Evolutionary conservation across 2,329 filamentous ascomycete genomes (phyloP), one percentile per base, ranked within the genome.

Genomic region (Dissoconium aciculare): DNA sequence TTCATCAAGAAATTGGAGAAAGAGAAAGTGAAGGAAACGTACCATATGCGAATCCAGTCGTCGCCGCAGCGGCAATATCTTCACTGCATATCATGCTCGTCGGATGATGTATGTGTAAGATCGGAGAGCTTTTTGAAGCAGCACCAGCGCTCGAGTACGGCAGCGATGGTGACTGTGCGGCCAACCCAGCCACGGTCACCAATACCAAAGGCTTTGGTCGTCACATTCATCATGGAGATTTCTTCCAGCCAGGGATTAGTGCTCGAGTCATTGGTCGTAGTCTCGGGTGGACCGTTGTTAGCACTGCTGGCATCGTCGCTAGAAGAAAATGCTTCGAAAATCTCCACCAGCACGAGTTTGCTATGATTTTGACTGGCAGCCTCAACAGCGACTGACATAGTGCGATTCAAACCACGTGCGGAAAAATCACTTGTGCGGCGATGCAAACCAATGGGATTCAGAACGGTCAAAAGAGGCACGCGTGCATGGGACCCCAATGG

Each of bases 401-500:
- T 74, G 34, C 64, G 64, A 12, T 69, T 64, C 9, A 85, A 51
- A 0, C 78, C 80, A 53, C 84, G 79, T 0, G 74, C 77, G 30
- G 76, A 83, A 69, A 78, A 84, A 36, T 80, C 75, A 38, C 72
- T 72, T 0, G 75, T 78, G 32, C 69, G 64, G 14, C 69, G 65
- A 50, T 85, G 80, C 25, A 79, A 52, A 12, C 65, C 58, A 11
- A 84, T 47, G 25, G 78, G 63, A 30, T 76, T 74, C 43, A 81
- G 77, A 1, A 79, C 54, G 1, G 81, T 51, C 3, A 83, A 55
- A 13, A 64, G 50, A 8, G 19, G n/a, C n/a, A 23, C 19, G 19
- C 19, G 19, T n/a, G 19, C 19, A 1, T 67, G 64, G n/a, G 26
- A 25, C 4, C 30, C 38, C 14, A 30, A 26, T 11, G 30, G 17